Percentiles rank a stretch among this genome's conserved stretches.
phyloP scores from a whole-genome alignment of 1,284 basidiomycete species.

The Agroathelia rolfsii region DNA sequence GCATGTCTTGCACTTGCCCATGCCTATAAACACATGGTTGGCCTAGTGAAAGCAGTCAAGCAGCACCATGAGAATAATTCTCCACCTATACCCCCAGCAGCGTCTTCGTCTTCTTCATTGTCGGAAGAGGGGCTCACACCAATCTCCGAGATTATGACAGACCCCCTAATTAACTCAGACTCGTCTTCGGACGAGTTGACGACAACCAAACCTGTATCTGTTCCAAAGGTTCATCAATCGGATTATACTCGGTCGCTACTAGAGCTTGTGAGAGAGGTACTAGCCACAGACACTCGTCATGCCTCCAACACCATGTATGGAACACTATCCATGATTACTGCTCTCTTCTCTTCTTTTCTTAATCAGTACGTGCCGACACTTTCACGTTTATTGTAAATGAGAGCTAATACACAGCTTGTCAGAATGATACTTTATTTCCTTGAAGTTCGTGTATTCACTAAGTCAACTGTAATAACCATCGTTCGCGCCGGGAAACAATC shows the following conservation, averaged over 20 bases:
- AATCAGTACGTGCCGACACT: conserved; percentile 47
- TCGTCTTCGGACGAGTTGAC: conserved; percentile 1
- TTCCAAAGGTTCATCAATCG: background rate
- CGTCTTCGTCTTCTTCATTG: conserved; percentile 4
- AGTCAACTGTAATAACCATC: conserved; percentile 33
- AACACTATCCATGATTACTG: conserved; percentile 26
- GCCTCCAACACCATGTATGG: conserved; percentile 32
- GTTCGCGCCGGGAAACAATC: conserved; percentile 46
- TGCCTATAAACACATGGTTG: conserved; percentile 53
- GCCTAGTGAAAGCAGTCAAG: conserved; percentile 59
- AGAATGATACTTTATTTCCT: conserved; percentile 60
- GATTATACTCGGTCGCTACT: conserved; percentile 28
- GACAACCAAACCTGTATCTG: conserved; percentile 8
- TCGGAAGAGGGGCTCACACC: too few species aligned
- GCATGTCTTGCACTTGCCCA: conserved; percentile 55
- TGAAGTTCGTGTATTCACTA: conserved; percentile 43
- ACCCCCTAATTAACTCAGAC: conserved; percentile 3
- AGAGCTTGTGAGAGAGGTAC: conserved; percentile 36
- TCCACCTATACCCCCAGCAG: conserved; percentile 7
- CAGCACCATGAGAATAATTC: conserved; percentile 19
- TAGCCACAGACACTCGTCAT: conserved; percentile 35
- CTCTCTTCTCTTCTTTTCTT: conserved; percentile 34
- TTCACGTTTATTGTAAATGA: too few species aligned
- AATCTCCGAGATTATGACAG: too few species aligned
- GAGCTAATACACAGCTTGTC: too few species aligned